Conservation (phyloP, 441 rosid genomes). For the Jatropha podagrica region DNA sequence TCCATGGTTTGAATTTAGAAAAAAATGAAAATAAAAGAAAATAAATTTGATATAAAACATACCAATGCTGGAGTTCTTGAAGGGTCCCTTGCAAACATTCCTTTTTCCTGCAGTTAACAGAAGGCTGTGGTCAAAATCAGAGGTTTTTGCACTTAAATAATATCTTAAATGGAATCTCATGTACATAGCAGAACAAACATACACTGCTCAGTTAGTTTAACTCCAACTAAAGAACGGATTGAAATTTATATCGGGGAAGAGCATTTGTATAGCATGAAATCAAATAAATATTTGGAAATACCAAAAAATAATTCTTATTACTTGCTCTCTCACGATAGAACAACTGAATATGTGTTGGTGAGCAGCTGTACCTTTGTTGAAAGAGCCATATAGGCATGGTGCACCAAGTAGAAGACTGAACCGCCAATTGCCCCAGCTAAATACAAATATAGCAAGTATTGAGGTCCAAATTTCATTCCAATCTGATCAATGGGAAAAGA, state of each 20-base stretch:
- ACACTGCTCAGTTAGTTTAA: not conserved
- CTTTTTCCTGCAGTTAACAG: conserved; percentile 43
- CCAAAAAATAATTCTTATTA: conserved; percentile 5
- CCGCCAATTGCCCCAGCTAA: conserved; percentile 92
- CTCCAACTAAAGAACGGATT: not conserved
- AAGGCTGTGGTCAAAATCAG: conserved; percentile 18
- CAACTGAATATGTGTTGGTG: conserved; percentile 12
- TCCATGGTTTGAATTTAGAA: not conserved
- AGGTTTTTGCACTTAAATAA: conserved; percentile 1
- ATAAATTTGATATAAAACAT: conserved; percentile 20
- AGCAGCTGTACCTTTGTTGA: conserved; percentile 57
- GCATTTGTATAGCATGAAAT: not conserved
- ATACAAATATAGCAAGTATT: conserved; percentile 72
- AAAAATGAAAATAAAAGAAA: not conserved
- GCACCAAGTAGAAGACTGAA: conserved; percentile 69
- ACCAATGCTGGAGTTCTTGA: conserved; percentile 78
- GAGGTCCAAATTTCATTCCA: conserved; percentile 66
- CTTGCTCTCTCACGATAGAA: not conserved
- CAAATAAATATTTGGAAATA: conserved; percentile 4
- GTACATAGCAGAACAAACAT: not conserved
- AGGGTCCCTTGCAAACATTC: conserved; percentile 49
- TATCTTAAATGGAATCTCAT: not conserved
- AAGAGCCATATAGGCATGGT: conserved; percentile 60
- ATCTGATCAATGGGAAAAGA: conserved; percentile 43
- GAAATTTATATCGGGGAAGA: not conserved